Evolutionary conservation across 1,284 basidiomycete species (phyloP), one percentile per base, ranked within the genome.

Genomic region (Mycena citricolor): DNA sequence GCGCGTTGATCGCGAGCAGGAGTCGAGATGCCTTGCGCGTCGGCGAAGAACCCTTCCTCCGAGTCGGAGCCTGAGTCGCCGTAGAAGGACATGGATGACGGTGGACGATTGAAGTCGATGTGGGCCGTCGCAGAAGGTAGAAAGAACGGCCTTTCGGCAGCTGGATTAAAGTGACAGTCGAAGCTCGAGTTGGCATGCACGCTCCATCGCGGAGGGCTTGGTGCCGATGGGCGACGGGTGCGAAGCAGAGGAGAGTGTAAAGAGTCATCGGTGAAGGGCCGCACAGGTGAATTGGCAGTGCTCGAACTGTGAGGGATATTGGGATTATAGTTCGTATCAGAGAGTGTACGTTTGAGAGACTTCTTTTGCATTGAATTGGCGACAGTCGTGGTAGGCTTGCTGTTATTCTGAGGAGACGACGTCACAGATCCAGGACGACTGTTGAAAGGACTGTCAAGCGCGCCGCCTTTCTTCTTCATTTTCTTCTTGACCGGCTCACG

Each of bases 61-160:
- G n/a, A n/a, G n/a, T n/a, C n/a, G 22, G 60, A 52, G n/a, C 55
- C 54, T 39, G 57, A 49, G 41, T 56, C 63, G 25, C 49, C 45
- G 26, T 59, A 65, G n/a, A 64, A 45, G 26, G 59, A 60, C 47
- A 71, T 60, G 48, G 70, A 67, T 20, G 70, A 71, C n/a, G 71
- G 70, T 29, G 71, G 67, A 14, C 69, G 56, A 33, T 73, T 67
- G 54, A 73, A 73, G 49, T 73, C 65, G n/a, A 70, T 54, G 28
- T 47, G 44, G 29, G 39, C 42, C 5, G 17, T 38, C 17, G 38
- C 20, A 32, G 42, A 41, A 19, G 45, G 39, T 39, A 48, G 26
- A 38, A 25, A 39, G 16, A 52, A 52, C 7, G 39, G 45, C 29
- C 42, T 34, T 20, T 6, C 19, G 39, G 32, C 24, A 10, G 46